Evolutionary conservation across 768 basidiomycete genomes (phyloP).

Genomic region (Pulveroboletus sp.): DNA sequence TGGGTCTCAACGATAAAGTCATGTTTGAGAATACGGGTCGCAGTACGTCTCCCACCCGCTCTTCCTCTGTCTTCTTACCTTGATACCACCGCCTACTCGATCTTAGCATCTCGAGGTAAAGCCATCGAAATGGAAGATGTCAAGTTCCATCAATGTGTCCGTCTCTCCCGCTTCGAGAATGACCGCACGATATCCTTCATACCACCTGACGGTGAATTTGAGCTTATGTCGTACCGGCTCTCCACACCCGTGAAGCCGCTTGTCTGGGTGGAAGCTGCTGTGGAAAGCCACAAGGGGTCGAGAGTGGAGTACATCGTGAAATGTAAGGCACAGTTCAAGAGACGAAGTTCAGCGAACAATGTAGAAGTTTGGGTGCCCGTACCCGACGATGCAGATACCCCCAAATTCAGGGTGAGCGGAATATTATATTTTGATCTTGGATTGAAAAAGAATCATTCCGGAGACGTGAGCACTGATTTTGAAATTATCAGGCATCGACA

Average conservation of each 20-base stretch:
- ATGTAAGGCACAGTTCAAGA: conserved; percentile 94
- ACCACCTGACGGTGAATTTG: conserved; percentile 98
- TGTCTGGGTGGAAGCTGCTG: conserved; percentile 90
- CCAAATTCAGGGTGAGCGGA: conserved; percentile 78
- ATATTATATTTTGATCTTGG: neutral
- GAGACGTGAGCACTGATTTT: neutral
- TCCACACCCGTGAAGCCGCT: conserved; percentile 96
- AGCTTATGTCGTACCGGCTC: conserved; percentile 96
- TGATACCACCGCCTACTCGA: neutral
- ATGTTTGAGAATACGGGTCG: conserved; percentile 98
- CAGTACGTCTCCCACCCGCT: conserved; percentile 49
- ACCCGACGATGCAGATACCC: conserved; percentile 96
- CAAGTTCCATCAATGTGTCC: conserved; percentile 99
- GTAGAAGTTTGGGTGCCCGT: conserved; percentile 99
- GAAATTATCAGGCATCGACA: conserved; percentile 67
- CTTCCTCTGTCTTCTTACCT: neutral
- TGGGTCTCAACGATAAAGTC: conserved; percentile 98
- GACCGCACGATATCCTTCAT: conserved; percentile 99
- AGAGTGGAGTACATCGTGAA: conserved; percentile 96
- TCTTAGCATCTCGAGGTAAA: conserved; percentile 65
- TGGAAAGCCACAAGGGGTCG: conserved; percentile 92
- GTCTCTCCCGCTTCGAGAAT: conserved; percentile 94
- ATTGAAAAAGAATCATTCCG: neutral
- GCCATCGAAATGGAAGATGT: conserved; percentile 99
- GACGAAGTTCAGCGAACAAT: conserved; percentile 94